phyloP scores from a whole-genome alignment of 768 basidiomycete genomes.

The Boletus tomentosulus region DNA sequence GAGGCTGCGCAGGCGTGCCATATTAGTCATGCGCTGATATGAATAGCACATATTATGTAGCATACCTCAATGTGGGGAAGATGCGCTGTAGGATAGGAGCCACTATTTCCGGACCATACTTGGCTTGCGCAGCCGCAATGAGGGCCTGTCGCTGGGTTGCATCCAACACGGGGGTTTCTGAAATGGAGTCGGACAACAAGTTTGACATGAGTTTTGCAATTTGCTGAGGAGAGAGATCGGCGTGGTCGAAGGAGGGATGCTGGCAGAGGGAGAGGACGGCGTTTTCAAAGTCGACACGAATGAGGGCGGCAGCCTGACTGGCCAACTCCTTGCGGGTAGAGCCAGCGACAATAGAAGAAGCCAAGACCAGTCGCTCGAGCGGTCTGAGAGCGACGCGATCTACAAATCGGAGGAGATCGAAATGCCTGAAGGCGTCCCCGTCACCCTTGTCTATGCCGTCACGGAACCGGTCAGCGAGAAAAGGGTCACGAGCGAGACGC shows the following conservation, averaged over 20 bases:
- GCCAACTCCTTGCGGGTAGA: slow-evolving; percentile 57
- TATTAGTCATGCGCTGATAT: slow-evolving; percentile 12
- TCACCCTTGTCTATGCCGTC: slow-evolving; percentile 88
- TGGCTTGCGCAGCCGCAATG: slow-evolving; percentile 69
- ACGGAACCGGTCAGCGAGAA: slow-evolving; percentile 84
- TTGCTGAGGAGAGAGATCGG: slow-evolving; percentile 70
- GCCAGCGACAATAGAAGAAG: slow-evolving; percentile 66
- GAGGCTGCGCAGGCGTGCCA: slow-evolving; percentile 42
- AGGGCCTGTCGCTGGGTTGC: slow-evolving; percentile 70
- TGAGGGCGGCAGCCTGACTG: slow-evolving; percentile 56
- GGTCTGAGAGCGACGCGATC: slow-evolving; percentile 79
- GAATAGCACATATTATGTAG: slow-evolving; percentile 15
- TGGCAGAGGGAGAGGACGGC: slow-evolving; percentile 73
- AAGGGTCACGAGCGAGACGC: slow-evolving; percentile 85
- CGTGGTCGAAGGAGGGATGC: slow-evolving; percentile 77
- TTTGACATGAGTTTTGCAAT: slow-evolving; percentile 78
- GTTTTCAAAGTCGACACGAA: slow-evolving; percentile 77
- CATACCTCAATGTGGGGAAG: slow-evolving; percentile 69
- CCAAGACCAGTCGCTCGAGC: slow-evolving; percentile 74
- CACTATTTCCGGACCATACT: slow-evolving; percentile 75
- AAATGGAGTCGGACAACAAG: slow-evolving; percentile 65
- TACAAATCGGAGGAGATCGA: slow-evolving; percentile 78
- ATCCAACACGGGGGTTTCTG: slow-evolving; percentile 70
- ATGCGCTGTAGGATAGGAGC: slow-evolving; percentile 71
- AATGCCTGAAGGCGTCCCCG: slow-evolving; percentile 76